Evolutionary conservation across 352 stramenopile species (phyloP), one percentile per base, ranked within the genome.

Genomic region (Phytophthora fragariae): DNA sequence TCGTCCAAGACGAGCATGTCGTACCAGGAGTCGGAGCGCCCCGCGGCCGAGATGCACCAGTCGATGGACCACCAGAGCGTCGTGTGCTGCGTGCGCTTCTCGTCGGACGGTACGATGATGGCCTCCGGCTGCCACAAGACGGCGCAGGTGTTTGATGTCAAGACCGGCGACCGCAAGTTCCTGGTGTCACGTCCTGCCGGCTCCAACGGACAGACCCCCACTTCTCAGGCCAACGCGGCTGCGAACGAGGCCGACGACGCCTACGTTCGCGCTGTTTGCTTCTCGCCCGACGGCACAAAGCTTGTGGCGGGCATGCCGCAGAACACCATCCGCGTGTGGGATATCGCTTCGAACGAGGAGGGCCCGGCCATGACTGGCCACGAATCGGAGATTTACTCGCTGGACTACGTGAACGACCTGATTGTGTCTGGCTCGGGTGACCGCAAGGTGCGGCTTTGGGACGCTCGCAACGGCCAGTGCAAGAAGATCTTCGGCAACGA

Each of bases 11-110:
- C 79, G 2, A 90, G 82, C 57, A 85, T 88, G 65, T 81, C 83
- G 49, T 93, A 90, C 61, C 80, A 89, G 31, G 89, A 96, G 50
- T 90, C 85, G 52, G 89, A 96, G 68, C 86, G 89, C n/a, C 89
- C 89, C 0, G 84, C 81, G 5, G 88, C 89, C 4, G 89, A 96
- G 70, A 92, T 96, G 84, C 86, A 94, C 57, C 86, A 95, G 66
- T 92, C 88, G n/a, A 92, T 96, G 85, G 88, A 96, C 75, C 89
- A 96, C 73, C 89, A 96, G 63, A 96, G 89, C 73, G 89, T 96
- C 5, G 89, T 96, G 15, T 96, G 89, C 77, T 93, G 89, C 65
- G 89, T 96, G 12, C 88, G 89, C 7, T 94, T 96, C 62, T 95
- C 88, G 31, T 85, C 86, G 35, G 89, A 96, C 41, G 89, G 89